Evolutionary conservation across 352 stramenopile genomes (phyloP), one percentile per base, ranked within the genome.

Genomic region (Phytopythium cucurbitacearum): DNA sequence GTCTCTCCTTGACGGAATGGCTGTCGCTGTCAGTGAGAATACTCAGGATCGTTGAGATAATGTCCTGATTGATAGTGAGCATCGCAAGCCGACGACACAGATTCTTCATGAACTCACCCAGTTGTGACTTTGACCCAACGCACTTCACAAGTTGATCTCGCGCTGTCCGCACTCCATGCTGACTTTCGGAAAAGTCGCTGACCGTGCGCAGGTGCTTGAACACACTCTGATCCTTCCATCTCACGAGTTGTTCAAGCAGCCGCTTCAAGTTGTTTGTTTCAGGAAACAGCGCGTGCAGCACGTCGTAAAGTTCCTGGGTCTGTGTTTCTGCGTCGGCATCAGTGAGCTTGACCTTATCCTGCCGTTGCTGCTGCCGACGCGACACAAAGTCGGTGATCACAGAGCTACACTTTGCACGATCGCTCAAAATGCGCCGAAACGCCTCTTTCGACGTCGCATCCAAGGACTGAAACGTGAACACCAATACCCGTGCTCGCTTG

Each of bases 61-160:
- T 75, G 40, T 49, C 43, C 46, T 79, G 65, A 56, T 72, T 92
- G 8, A 94, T 57, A 1, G 83, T 91, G 21, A 91, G 55, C 21
- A 89, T 51, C 13, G 84, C 83, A 10, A 91, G 56, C 37, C 91
- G 91, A 11, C 83, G 80, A 47, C 83, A 94, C n/a, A 95, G 47
- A 33, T 79, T 88, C 63, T 93, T 94, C 33, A 92, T 16, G 32
- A 91, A 90, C 7, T 88, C 82, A 4, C 85, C 83, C 5, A 94
- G 57, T 8, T 71, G 64, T 1, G 76, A 80, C 62, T 95, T 95
- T 0, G 85, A 90, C 5, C 85, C 85, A 32, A 93, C 76, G 38
- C 74, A 65, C 48, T 88, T 89, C 44, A 94, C 56, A 9, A 93
- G 56, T n/a, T 82, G 64, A 62, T 95, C 82, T 51, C 81, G 62